phyloP scores from a whole-genome alignment of 202 grass and related monocot genomes.

The Panicum virgatum region DNA sequence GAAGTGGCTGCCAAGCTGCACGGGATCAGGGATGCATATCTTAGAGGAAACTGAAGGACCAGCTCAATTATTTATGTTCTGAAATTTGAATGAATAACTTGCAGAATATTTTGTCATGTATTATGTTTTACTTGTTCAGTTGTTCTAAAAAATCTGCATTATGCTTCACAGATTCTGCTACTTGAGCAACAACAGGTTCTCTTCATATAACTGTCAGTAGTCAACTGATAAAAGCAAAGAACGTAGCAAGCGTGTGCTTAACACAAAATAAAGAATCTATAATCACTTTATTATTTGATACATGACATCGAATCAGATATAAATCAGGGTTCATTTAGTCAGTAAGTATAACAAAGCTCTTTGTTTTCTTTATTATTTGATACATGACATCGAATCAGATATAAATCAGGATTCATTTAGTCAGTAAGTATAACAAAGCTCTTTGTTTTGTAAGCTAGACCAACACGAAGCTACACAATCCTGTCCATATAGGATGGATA shows the following conservation, averaged over 20 bases:
- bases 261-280: neutral
- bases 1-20: slow-evolving; percentile 26
- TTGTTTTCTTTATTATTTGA: neutral
- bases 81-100: too few species aligned
- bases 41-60: neutral
- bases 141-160: neutral
- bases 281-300: slow-evolving; percentile 7
- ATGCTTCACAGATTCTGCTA: too few species aligned
- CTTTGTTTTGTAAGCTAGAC: slow-evolving; percentile 11
- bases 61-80: neutral
- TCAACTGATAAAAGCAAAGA: neutral
- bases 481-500: slow-evolving; percentile 21
- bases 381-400: neutral
- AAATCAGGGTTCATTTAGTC: neutral
- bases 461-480: slow-evolving; percentile 37
- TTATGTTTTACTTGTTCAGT: neutral
- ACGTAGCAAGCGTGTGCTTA: neutral
- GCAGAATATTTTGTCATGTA: too few species aligned
- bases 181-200: neutral
- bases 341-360: slow-evolving; percentile 13
- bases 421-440: slow-evolving; percentile 18
- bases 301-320: neutral
- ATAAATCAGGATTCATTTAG: neutral
- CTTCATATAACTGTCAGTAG: neutral
- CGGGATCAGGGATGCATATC: slow-evolving; percentile 19